Conservation (phyloP, 2,329 filamentous ascomycete species). For the Coniochaeta sp. region DNA sequence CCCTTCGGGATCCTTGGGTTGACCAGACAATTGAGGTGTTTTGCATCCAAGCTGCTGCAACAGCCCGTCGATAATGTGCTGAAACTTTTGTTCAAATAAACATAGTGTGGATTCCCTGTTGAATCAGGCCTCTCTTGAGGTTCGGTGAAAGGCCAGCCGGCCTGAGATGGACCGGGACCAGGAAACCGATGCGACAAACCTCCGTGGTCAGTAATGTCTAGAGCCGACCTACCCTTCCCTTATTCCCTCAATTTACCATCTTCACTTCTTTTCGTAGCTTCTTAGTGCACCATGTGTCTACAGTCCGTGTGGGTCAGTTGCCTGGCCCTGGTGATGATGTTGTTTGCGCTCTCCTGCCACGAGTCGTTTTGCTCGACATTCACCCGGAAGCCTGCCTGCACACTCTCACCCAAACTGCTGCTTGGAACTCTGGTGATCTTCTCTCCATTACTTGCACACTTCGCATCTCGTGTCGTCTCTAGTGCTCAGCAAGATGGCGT, state of each 20-base stretch:
- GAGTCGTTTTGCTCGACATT: neutral
- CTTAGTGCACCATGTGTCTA: neutral
- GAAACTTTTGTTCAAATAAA: neutral
- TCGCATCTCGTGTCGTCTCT: neutral
- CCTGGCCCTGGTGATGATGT: neutral
- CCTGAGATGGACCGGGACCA: conserved; percentile 13
- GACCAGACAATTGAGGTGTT: neutral
- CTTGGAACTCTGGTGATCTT: neutral
- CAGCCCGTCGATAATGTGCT: neutral
- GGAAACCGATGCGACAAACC: conserved; percentile 8
- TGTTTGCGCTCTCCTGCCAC: neutral
- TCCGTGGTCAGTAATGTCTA: conserved; percentile 10
- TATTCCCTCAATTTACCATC: neutral
- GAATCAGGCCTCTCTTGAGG: neutral
- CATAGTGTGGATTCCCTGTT: neutral
- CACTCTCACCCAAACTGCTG: neutral
- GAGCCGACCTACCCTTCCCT: neutral
- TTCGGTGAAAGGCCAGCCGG: neutral
- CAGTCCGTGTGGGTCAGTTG: neutral
- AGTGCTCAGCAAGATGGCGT: neutral
- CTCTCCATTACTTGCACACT: neutral
- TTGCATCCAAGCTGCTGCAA: neutral
- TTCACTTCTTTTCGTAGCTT: neutral
- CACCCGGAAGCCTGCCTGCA: neutral
- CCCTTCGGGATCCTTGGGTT: too few relatives aligned